Percentiles rank a stretch among this genome's conserved stretches.
These are phyloP conservation scores for Nitzschia palea DNA, from an alignment of 108 stramenopile species.

Conservation along the genomic window DNA sequence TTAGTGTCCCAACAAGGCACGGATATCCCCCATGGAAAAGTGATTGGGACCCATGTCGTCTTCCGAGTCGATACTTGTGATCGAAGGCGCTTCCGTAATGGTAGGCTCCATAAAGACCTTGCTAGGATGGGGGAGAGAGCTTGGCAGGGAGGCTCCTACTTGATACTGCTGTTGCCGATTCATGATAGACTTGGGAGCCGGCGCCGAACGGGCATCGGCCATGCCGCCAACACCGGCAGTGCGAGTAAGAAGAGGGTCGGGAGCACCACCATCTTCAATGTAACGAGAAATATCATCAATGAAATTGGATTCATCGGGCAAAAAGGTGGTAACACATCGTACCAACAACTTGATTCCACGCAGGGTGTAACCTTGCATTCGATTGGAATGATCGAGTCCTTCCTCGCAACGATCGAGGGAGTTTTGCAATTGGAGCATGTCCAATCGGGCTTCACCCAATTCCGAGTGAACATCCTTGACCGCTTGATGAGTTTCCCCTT, in stretches of 20 bases:
- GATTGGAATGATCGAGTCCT: conserved; percentile 9
- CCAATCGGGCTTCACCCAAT: conserved; percentile 35
- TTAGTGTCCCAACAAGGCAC: conserved; percentile 22
- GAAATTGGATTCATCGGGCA: conserved; percentile 33
- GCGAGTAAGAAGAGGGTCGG: not conserved
- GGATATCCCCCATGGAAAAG: conserved; percentile 6
- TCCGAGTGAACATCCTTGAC: conserved; percentile 53
- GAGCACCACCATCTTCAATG: conserved; percentile 32
- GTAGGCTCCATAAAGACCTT: not conserved
- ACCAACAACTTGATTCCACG: conserved; percentile 44
- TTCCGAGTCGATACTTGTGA: conserved; percentile 4
- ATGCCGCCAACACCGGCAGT: not conserved
- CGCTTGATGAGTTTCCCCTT: conserved; percentile 53
- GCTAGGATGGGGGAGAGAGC: conserved; percentile 2
- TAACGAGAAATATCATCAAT: conserved; percentile 31
- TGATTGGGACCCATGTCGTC: not conserved
- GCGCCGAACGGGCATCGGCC: too few species aligned
- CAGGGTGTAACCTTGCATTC: conserved; percentile 29
- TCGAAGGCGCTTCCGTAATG: not conserved
- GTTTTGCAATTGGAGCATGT: conserved; percentile 16
- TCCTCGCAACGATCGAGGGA: conserved; percentile 34
- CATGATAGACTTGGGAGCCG: too few species aligned
- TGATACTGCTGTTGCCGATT: not conserved
- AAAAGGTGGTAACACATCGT: conserved; percentile 36
- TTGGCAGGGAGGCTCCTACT: not conserved